A percentile compares a stretch with the other conserved stretches of the same genome.
Evolutionary conservation across 768 basidiomycete genomes (phyloP).

Genomic region (Butyriboletus loyo): DNA sequence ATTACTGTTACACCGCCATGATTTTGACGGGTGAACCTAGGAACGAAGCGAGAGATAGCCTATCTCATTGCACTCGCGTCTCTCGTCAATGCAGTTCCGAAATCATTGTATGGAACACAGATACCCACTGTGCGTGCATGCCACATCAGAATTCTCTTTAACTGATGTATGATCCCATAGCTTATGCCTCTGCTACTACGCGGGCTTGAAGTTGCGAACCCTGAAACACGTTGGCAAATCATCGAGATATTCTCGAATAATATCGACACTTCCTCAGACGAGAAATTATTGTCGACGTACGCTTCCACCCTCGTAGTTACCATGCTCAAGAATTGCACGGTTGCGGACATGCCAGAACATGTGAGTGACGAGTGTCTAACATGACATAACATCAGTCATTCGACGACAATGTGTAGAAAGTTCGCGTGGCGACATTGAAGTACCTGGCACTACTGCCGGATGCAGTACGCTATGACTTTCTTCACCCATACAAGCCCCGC

Average conservation of each 20-base stretch:
- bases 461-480: constrained; percentile 74
- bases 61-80: constrained; percentile 82
- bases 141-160: not conserved
- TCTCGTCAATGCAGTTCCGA: constrained; percentile 77
- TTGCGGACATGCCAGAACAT: constrained; percentile 48
- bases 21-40: constrained; percentile 31
- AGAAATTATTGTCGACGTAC: constrained; percentile 60
- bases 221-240: constrained; percentile 71
- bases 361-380: constrained; percentile 38
- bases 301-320: constrained; percentile 64
- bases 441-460: constrained; percentile 73
- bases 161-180: constrained; percentile 38
- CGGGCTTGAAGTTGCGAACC: constrained; percentile 74
- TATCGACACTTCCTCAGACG: constrained; percentile 54
- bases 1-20: not conserved
- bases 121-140: constrained; percentile 51
- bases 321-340: constrained; percentile 65
- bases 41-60: constrained; percentile 53
- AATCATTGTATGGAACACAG: constrained; percentile 65
- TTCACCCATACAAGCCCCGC: constrained; percentile 74
- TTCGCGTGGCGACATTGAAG: constrained; percentile 71
- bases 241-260: constrained; percentile 76
- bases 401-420: constrained; percentile 46
- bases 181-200: constrained; percentile 86
- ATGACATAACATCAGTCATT: not conserved